Evolutionary conservation across 2,329 filamentous ascomycete genomes (phyloP).

Genomic region (Daldinia sp.): DNA sequence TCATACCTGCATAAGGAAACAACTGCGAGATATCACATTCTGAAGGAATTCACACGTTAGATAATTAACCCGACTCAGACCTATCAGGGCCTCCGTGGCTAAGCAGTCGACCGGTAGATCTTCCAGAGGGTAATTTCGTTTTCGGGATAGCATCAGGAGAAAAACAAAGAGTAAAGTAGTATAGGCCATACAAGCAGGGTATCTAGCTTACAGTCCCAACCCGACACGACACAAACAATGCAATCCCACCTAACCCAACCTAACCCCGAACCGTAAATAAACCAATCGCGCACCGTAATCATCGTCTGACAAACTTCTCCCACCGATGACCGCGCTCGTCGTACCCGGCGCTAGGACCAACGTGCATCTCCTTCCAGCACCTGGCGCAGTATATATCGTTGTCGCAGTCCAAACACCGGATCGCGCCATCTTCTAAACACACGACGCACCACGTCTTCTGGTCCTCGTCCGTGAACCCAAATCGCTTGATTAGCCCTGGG

Average conservation of each 20-base stretch:
- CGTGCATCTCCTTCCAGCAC: constrained; percentile 85
- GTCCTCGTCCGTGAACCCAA: constrained; percentile 72
- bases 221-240: background rate
- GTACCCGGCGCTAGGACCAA: constrained; percentile 71
- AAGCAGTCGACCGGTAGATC: background rate
- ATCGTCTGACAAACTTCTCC: constrained; percentile 60
- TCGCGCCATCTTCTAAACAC: constrained; percentile 78
- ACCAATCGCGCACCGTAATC: background rate
- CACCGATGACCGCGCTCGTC: constrained; percentile 76
- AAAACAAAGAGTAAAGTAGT: background rate
- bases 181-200: constrained; percentile 1
- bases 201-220: constrained; percentile 5
- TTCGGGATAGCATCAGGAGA: background rate
- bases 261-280: background rate
- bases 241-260: background rate
- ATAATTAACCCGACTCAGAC: background rate
- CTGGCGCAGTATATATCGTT: constrained; percentile 75
- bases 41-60: background rate
- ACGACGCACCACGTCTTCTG: constrained; percentile 82
- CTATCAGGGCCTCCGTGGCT: background rate
- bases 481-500: constrained; percentile 51
- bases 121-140: background rate
- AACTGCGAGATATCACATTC: background rate
- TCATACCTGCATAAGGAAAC: background rate
- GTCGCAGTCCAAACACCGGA: constrained; percentile 77